Evolutionary conservation across 306 rosid species (phyloP).

Genomic region (Adenanthera pavonina): DNA sequence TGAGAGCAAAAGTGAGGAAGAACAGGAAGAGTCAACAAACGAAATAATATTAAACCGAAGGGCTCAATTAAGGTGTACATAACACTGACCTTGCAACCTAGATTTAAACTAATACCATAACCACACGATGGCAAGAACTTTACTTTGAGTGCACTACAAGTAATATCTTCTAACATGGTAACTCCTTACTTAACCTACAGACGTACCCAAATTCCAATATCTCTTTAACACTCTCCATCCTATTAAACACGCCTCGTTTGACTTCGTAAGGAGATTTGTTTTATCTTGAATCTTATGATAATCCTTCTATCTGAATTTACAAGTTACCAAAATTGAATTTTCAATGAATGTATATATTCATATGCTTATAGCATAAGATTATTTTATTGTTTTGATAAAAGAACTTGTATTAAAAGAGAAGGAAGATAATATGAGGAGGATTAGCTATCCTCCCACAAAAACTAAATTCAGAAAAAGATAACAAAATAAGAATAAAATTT

Average conservation of each 20-base stretch:
- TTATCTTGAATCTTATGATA: constrained; percentile 2
- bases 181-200: neutral
- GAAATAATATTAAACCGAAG: neutral
- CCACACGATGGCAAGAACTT: neutral
- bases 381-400: neutral
- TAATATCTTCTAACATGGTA: neutral
- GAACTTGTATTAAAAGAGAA: neutral
- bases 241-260: neutral
- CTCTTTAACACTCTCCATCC: neutral
- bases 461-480: neutral
- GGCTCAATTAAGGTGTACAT: neutral
- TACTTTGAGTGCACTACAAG: neutral
- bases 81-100: neutral
- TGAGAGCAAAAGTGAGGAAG: neutral
- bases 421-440: neutral
- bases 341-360: neutral
- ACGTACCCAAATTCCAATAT: neutral
- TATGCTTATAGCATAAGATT: neutral
- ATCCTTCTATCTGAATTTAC: constrained; percentile 12
- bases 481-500: neutral
- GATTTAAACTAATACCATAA: neutral
- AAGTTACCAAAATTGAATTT: neutral
- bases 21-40: constrained; percentile 1
- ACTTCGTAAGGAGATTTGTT: neutral
- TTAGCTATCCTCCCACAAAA: neutral